Evolutionary conservation across 441 rosid species (phyloP), one percentile per base, ranked within the genome.

Genomic region (Raphanus hybrid): DNA sequence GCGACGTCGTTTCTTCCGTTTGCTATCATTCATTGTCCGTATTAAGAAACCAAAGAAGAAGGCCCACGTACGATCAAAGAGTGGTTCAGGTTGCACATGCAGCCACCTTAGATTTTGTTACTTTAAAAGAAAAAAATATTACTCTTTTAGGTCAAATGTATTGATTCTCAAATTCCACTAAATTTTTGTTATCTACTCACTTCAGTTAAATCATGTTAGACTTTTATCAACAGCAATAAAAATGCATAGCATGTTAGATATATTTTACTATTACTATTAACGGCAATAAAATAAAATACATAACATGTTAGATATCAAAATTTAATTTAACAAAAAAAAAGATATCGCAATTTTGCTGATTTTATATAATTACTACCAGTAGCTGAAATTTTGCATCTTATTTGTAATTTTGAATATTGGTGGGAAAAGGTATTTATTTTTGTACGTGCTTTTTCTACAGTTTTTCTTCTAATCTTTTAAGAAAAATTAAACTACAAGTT

Each of bases 61-160:
- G 57, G 67, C 63, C 82, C 78, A 74, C 78, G 82, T 64, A 7
- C 63, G 14, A 57, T 57, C 18, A 75, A 73, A 75, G 82, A 80
- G 69, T 75, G 82, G 82, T 70, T 80, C 69, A 65, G 15, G 63
- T 80, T 79, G 72, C 71, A 69, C 58, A 11, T 73, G 55, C 71
- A 63, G 23, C 8, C 26, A 7, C 1, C 9, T 7, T 29, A 78
- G 61, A 63, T 74, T 74, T 73, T 73, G 10, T 62, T 63, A 15
- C 61, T 73, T 23, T 23, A 23, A 23, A 23, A 23, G 26, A 23
- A 23, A 23, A 23, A 23, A 23, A 23, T 23, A 23, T 73, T 54
- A 16, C 59, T 54, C 26, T 54, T 54, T 54, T 14, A 11, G 63
- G 82, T 73, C 81, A 78, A 62, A 61, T 61, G 39, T 62, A 50